A percentile compares a stretch with the other conserved stretches of the same genome.
Conservation (phyloP, 108 stramenopile genomes). For the Aureococcus anophagefferens region DNA sequence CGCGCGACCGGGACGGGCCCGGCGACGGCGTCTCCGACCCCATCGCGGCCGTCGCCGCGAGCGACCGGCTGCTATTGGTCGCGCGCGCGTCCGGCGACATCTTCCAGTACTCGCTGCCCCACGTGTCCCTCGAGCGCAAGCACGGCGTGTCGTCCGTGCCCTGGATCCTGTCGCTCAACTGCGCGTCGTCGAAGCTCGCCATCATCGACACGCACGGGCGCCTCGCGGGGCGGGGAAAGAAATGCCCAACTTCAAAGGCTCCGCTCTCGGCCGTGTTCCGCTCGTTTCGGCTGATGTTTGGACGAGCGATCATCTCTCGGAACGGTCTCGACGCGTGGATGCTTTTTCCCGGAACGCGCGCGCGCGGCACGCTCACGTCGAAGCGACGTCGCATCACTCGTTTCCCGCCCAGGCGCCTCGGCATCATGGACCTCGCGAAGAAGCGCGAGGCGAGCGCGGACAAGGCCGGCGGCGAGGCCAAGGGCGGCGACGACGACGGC, state of each 20-base stretch:
- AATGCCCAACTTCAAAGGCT: too few relatives aligned
- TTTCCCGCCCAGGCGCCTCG: too few relatives aligned
- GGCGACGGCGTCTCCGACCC: conserved; percentile 10
- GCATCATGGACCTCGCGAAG: conserved; percentile 26
- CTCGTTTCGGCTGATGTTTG: too few relatives aligned
- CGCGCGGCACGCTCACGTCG: too few relatives aligned
- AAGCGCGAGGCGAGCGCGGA: background rate
- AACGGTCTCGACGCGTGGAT: too few relatives aligned
- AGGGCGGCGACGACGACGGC: conserved; percentile 9
- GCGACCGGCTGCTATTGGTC: conserved; percentile 30
- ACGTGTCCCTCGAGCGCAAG: conserved; percentile 22
- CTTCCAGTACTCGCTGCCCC: conserved; percentile 41
- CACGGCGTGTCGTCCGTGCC: conserved; percentile 17
- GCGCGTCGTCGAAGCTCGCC: conserved; percentile 24
- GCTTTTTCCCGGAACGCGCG: too few relatives aligned
- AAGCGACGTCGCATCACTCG: too few relatives aligned
- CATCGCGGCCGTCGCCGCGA: conserved; percentile 31
- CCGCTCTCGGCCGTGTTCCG: too few relatives aligned
- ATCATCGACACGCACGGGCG: conserved; percentile 33
- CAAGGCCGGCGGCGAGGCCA: conserved; percentile 3
- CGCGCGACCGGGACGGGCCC: too few relatives aligned
- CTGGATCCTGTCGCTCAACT: conserved; percentile 31
- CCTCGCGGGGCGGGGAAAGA: too few relatives aligned
- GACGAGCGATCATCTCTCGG: too few relatives aligned
- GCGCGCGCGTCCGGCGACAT: conserved; percentile 34